Percentiles rank a stretch among this genome's conserved stretches.
These are phyloP conservation scores for Rosa rugosa DNA, from an alignment of 306 rosid genomes.

Conservation along the genomic window DNA sequence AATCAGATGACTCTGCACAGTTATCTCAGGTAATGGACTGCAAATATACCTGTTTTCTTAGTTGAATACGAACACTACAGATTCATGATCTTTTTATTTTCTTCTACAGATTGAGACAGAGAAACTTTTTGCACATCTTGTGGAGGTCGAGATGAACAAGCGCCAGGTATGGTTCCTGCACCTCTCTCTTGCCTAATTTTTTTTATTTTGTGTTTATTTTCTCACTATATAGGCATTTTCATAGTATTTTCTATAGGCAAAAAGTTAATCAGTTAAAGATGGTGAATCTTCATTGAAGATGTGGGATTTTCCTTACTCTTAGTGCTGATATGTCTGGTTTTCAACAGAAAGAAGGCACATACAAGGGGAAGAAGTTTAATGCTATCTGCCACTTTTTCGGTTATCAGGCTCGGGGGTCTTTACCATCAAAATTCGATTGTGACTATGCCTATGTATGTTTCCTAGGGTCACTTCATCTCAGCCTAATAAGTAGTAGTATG, in stretches of 20 bases:
- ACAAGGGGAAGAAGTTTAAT: conserved; percentile 95
- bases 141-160: conserved; percentile 85
- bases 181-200: neutral
- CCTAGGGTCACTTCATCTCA: conserved; percentile 25
- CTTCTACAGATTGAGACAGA: conserved; percentile 88
- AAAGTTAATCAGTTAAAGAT: neutral
- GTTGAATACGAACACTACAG: conserved; percentile 18
- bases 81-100: conserved; percentile 25
- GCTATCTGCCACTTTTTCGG: conserved; percentile 99
- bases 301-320: neutral
- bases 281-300: neutral
- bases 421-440: conserved; percentile 95
- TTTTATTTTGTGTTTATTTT: neutral
- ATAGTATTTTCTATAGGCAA: neutral
- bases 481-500: conserved; percentile 8
- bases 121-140: conserved; percentile 94
- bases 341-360: conserved; percentile 92
- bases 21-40: conserved; percentile 77
- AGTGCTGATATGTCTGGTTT: conserved; percentile 18
- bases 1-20: conserved; percentile 98
- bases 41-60: conserved; percentile 11
- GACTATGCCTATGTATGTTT: conserved; percentile 89
- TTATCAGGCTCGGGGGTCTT: conserved; percentile 98
- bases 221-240: neutral
- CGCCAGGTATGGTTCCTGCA: conserved; percentile 57